phyloP scores from a whole-genome alignment of 805 yeast genomes.

The Brettanomyces nanus region DNA sequence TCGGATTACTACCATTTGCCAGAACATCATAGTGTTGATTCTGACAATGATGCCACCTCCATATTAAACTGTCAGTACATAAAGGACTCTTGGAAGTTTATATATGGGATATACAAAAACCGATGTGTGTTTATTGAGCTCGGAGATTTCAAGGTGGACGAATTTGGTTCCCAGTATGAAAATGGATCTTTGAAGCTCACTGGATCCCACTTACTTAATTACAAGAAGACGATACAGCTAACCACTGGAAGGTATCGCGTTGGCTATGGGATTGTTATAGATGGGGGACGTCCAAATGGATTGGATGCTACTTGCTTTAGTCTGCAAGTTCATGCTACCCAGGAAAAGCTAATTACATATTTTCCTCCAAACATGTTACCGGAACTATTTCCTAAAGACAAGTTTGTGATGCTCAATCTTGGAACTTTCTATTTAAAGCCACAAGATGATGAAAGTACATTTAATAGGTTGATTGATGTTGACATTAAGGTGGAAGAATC shows the following conservation, averaged over 20 bases:
- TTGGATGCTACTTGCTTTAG: too few relatives aligned
- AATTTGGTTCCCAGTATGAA: slow-evolving; percentile 34
- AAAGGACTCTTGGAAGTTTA: slow-evolving; percentile 48
- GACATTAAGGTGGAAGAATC: slow-evolving; percentile 47
- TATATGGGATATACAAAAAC: slow-evolving; percentile 42
- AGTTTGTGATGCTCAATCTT: slow-evolving; percentile 40
- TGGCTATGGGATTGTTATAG: slow-evolving; percentile 44
- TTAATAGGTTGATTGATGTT: slow-evolving; percentile 26
- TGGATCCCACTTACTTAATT: slow-evolving; percentile 41
- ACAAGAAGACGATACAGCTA: slow-evolving; percentile 35
- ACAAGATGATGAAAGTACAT: slow-evolving; percentile 1
- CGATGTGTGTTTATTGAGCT: slow-evolving; percentile 44
- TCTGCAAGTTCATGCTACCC: too few relatives aligned
- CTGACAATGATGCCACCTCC: slow-evolving; percentile 4
- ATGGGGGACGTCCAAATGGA: too few relatives aligned
- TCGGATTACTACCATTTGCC: slow-evolving; percentile 14
- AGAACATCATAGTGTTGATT: slow-evolving; percentile 8
- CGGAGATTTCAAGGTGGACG: slow-evolving; percentile 32
- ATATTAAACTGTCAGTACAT: slow-evolving; percentile 26
- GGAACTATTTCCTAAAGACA: slow-evolving; percentile 47
- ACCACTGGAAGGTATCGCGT: slow-evolving; percentile 43
- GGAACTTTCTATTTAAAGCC: slow-evolving; percentile 33
- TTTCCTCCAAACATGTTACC: slow-evolving; percentile 51
- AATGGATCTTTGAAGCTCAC: slow-evolving; percentile 35
- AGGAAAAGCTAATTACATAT: too few relatives aligned